Base-by-base conservation (phyloP, 768 basidiomycete genomes). In the Kwoniella heveanensis region DNA sequence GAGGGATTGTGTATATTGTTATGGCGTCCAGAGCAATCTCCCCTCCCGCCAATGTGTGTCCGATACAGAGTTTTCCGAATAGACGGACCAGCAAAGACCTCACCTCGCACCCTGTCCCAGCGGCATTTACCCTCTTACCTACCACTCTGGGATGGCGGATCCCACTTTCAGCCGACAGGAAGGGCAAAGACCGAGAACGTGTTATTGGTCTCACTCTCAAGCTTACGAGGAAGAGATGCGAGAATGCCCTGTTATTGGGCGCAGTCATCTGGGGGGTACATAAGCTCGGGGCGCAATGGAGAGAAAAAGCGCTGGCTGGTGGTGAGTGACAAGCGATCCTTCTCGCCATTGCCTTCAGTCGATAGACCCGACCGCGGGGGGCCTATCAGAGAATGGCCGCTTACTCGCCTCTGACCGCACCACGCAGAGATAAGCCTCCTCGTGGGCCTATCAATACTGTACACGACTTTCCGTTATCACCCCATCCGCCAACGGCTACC, bases 291-390 rank as follows among this genome's bases (percentile, higher is more conserved):
- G 44, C 17, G 26, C 17, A 59, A 52, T 71, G 70, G 76, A 65
- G 67, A 9, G 77, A 74, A 47, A 57, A 60, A 21, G 74, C 76
- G 21, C 27, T 74, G 13, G 76, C 73, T 22, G 77, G 72, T 50
- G 66, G 71, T 72, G 64, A 64, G 72, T n/a, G n/a, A n/a, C n/a
- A n/a, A 29, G 12, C 21, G 0, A 5, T 37, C 6, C 24, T n/a
- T 22, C 25, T 27, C 15, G 10, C 1, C 25, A 13, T 36, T 36
- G 32, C 32, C 6, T 6, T 36, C 7, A 7, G 32, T 7, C 32
- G 21, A 50, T 7, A 37, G n/a, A 44, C 19, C 22, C 6, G 32
- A 36, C n/a, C n/a, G n/a, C n/a, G n/a, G n/a, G n/a, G n/a, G 8
- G 39, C 12, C 7, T n/a, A 36, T 13, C 32, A 13, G 13, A 29